Base-by-base conservation (phyloP, 306 rosid species). In the Ormosia emarginata region DNA sequence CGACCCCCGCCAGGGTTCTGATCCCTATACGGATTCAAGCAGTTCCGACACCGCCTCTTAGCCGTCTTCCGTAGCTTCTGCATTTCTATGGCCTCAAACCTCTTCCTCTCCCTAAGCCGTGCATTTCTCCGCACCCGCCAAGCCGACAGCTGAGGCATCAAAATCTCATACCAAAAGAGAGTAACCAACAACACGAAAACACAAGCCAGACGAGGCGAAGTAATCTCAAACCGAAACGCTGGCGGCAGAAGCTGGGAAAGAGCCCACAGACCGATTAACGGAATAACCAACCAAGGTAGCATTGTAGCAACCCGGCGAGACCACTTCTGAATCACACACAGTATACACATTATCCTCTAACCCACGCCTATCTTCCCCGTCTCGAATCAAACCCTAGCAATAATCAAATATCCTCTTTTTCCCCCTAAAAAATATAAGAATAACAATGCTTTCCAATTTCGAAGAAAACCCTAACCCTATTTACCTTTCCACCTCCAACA, bases 231-330 rank as follows among this genome's bases (percentile, higher is more conserved):
- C 55, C 97, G 86, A 85, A 92, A 95, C 17, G 97, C 98, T 0
- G 98, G 99, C 1, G 99, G 99, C 34, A 95, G 83, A 7, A 95
- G 98, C 89, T 95, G 99, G 80, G 99, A 95, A 74, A 95, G 93
- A 12, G 94, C 97, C 99, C 99, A 95, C 2, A 95, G 86, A 78
- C 98, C 97, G 66, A 95, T 95, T 18, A 95, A 86, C 1, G 99
- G 99, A 82, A 95, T 91, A 82, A 95, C 97, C 88, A 95, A 93
- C 99, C 99, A 93, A 79, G 99, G 99, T 62, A 95, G 97, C 99
- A 93, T 90, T 18, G 97, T 91, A 58, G 99, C 99, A 70, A 93
- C 97, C 98, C 97, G 94, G 91, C 99, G 99, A 86, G 98, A 95
- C 94, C 98, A 92, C 97, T 95, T 95, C 93, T 95, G 99, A 89